Evolutionary conservation across 192 early-diverging fungal genomes (phyloP).

Genomic region (Coemansia sp.): DNA sequence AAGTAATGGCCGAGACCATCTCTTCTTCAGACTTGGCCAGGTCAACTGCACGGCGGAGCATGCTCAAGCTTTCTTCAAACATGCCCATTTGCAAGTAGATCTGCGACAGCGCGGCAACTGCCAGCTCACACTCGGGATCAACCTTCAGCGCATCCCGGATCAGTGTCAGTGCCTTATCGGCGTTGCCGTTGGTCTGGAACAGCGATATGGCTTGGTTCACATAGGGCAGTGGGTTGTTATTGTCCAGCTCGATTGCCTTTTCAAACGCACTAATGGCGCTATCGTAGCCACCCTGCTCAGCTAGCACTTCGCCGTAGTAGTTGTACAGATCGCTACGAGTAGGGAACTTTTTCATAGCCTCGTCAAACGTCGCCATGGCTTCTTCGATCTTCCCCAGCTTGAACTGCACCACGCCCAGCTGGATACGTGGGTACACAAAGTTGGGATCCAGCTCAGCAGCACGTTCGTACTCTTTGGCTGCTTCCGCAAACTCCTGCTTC

Average conservation of each 20-base stretch:
- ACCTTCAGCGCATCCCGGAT: slow-evolving; percentile 81
- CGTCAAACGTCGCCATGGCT: slow-evolving; percentile 77
- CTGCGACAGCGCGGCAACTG: slow-evolving; percentile 74
- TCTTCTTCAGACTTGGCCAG: slow-evolving; percentile 88
- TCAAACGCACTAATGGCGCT: slow-evolving; percentile 84
- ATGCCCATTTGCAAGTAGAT: slow-evolving; percentile 83
- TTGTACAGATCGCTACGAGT: slow-evolving; percentile 88
- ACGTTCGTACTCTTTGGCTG: slow-evolving; percentile 81
- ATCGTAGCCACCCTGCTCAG: slow-evolving; percentile 78
- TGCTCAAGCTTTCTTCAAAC: slow-evolving; percentile 77
- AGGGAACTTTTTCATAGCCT: slow-evolving; percentile 74
- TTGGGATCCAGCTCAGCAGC: slow-evolving; percentile 73
- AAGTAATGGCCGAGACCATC: slow-evolving; percentile 76
- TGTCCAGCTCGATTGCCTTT: slow-evolving; percentile 81
- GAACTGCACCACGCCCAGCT: slow-evolving; percentile 91
- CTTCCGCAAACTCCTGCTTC: slow-evolving; percentile 73
- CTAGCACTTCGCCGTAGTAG: slow-evolving; percentile 93
- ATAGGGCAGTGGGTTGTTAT: slow-evolving; percentile 87
- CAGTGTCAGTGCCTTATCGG: slow-evolving; percentile 68
- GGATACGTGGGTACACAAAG: slow-evolving; percentile 91
- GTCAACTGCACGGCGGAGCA: slow-evolving; percentile 77
- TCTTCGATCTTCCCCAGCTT: slow-evolving; percentile 75
- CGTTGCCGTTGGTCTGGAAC: slow-evolving; percentile 76
- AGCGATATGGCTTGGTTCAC: slow-evolving; percentile 90
- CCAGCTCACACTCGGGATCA: slow-evolving; percentile 95